Base-by-base conservation (phyloP, 495 filamentous ascomycete species). In the Thozetella sp. region DNA sequence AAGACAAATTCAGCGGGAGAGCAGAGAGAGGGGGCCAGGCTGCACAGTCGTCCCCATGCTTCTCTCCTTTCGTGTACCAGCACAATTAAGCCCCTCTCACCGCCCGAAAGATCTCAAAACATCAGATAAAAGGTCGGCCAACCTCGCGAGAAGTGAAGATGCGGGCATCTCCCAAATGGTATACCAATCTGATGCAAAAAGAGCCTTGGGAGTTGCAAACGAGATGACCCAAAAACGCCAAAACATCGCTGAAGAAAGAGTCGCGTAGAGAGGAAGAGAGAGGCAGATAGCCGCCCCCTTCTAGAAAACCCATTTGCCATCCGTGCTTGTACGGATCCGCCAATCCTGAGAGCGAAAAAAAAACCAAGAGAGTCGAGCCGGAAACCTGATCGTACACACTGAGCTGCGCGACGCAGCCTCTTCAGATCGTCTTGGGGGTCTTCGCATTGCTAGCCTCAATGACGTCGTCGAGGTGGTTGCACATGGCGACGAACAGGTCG, bases 401-500 rank as follows among this genome's bases (percentile, higher is more conserved):
- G 40, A 3, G 51, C 46, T 57, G 62, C 55, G 65, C 61, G 53
- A 51, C 58, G 59, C 61, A 46, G 53, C 11, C 64, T 66, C 61
- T 57, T 76, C 65, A 82, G 70, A 82, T 76, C 51, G 79, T 80
- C 77, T 76, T 78, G 25, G 79, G 78, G 51, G 77, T 79, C 58
- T 76, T 74, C 60, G 73, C 68, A 59, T 82, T 82, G 73, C 69
- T 78, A 69, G 76, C 76, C 25, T 91, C 89, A 76, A 86, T 85
- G 75, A 96, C 83, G 75, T 96, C 92, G 81, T 96, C 92, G 70
- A 97, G 88, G 80, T 96, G 92, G 78, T 96, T 96, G 83, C 92
- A 95, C 90, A 97, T 90, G 61, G 93, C 92, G 67, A 97, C 93
- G 76, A 97, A 97, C 73, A 97, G 82, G 83, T 97, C 93, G 78